A percentile compares a stretch with the other conserved stretches of the same genome.
Evolutionary conservation across 768 basidiomycete species (phyloP).

Genomic region (Termitomyces sp.): DNA sequence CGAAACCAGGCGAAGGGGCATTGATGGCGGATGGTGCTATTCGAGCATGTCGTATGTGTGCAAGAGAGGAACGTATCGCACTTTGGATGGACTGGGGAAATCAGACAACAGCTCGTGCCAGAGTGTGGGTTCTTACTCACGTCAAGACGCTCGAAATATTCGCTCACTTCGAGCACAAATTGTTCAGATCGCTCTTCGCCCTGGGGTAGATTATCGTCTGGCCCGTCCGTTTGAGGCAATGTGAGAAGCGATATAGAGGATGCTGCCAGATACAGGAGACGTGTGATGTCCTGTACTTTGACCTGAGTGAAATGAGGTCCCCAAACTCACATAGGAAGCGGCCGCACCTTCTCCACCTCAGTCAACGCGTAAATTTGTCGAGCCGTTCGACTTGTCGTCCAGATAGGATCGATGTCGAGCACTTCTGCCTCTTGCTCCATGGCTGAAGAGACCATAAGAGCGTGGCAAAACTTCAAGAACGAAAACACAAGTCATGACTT

Average conservation of each 20-base stretch:
- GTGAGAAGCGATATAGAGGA: conserved; percentile 78
- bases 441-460: not conserved
- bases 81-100: conserved; percentile 63
- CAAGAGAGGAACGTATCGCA: conserved; percentile 72
- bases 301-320: not conserved
- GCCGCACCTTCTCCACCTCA: conserved; percentile 70
- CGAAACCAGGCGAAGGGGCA: conserved; percentile 67
- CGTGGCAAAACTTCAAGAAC: conserved; percentile 6
- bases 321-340: not conserved
- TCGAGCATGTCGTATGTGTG: conserved; percentile 77
- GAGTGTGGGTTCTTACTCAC: conserved; percentile 34
- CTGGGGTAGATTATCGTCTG: conserved; percentile 66
- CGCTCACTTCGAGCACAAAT: conserved; percentile 80
- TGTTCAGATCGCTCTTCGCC: conserved; percentile 84
- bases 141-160: conserved; percentile 81
- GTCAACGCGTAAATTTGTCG: conserved; percentile 78
- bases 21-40: conserved; percentile 88
- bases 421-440: conserved; percentile 33
- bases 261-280: conserved; percentile 69
- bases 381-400: conserved; percentile 77
- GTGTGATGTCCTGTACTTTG: conserved; percentile 65
- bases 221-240: conserved; percentile 76
- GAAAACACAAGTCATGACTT: not conserved
- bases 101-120: not conserved
- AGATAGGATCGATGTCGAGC: conserved; percentile 70